Base-by-base conservation (phyloP, 2,329 filamentous ascomycete genomes). In the Byssothecium circinans region DNA sequence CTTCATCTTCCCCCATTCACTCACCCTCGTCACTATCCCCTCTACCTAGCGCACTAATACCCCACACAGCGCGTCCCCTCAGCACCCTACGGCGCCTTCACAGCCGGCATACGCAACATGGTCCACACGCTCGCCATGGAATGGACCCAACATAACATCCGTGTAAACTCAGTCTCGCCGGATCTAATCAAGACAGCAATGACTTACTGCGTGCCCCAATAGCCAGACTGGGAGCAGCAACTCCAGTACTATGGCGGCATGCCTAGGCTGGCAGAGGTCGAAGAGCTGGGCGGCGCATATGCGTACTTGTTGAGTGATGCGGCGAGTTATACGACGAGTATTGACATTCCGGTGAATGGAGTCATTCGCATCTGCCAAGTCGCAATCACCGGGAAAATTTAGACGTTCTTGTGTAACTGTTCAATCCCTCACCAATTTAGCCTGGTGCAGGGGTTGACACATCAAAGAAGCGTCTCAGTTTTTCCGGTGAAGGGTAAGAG, bases 211-310 rank as follows among this genome's bases (percentile, higher is more conserved):
- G 78, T 82, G 4, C 72, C 75, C 47, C 73, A 73, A n/a, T 69
- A 73, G 14, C 75, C 78, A 0, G 80, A 82, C 58, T 83, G 79
- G 80, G 76, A 78, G 47, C 67, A 74, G 51, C 78, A 82, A 67
- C 74, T 82, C 69, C 76, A 80, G 64, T 81, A 82, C 58, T 82
- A 82, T 55, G 78, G 80, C 2, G 79, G 79, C 2, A 81, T 83
- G 72, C 79, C 78, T 10, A 67, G 79, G 22, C 54, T 83, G 30
- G 80, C 79, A 0, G 72, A 78, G 39, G 75, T 77, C 0, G 73
- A 78, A 52, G 79, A 83, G 62, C 64, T 83, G 2, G 78, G 79
- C 2, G 79, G 80, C 12, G 80, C 80, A 1, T 82, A 82, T 54
- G 78, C 82, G 4, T 82, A 82, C 53, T 60, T 82, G 46, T 60